A percentile compares a stretch with the other conserved stretches of the same genome.
Evolutionary conservation across 129 eudicot genomes (phyloP).

Genomic region (Oenanthe sinensis): DNA sequence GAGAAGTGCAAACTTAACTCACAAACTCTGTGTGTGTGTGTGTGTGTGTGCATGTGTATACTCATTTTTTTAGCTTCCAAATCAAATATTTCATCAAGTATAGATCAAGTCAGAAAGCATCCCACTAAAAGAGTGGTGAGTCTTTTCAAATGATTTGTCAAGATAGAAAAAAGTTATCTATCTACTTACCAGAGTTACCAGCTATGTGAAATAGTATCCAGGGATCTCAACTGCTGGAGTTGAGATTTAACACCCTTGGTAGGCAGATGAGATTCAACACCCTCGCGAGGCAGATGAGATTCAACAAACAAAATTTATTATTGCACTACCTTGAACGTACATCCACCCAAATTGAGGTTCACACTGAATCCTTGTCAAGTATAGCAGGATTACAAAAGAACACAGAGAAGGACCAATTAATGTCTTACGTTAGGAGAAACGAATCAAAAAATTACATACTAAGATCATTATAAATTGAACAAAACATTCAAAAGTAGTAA

Average conservation of each 20-base stretch:
- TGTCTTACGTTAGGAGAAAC: not conserved
- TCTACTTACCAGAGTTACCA: not conserved
- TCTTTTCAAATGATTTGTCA: not conserved
- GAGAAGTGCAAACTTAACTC: no score
- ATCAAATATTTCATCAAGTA: no score
- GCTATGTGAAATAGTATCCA: not conserved
- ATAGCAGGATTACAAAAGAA: constrained; percentile 9
- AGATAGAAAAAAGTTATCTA: not conserved
- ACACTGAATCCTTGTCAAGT: constrained; percentile 3
- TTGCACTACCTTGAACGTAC: constrained; percentile 3
- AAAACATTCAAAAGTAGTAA: constrained; percentile 13
- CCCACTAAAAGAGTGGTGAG: not conserved
- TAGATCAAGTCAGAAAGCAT: no score
- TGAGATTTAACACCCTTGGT: not conserved
- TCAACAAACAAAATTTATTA: not conserved
- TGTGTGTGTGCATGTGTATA: no score
- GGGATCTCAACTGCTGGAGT: not conserved
- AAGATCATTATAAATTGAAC: not conserved
- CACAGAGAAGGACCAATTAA: constrained; percentile 7
- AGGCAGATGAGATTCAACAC: not conserved
- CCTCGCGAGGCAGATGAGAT: not conserved
- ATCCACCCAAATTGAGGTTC: constrained; percentile 12
- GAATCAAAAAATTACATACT: not conserved
- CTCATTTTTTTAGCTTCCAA: no score
- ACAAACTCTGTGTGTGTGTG: no score